These are phyloP conservation scores for Cercospora brassicicola DNA, from an alignment of 2,329 filamentous ascomycete species.

Conservation along the genomic window DNA sequence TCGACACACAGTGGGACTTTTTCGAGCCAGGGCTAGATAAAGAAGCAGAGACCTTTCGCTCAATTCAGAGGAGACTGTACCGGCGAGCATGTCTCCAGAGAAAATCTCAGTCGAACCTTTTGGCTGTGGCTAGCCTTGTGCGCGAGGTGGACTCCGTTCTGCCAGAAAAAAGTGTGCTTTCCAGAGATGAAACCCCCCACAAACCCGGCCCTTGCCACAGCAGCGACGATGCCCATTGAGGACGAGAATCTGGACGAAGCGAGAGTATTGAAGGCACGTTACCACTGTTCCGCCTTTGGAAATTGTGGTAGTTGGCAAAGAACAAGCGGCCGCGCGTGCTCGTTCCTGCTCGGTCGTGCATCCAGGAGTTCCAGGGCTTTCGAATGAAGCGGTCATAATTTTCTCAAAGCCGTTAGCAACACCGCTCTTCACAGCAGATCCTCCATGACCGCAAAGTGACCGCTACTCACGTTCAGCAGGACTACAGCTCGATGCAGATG, in stretches of 20 bases:
- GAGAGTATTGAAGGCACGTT: not conserved
- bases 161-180: not conserved
- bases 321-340: no score
- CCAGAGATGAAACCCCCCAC: no score
- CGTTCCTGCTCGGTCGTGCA: not conserved
- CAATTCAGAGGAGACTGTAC: no score
- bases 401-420: slow-evolving; percentile 1
- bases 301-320: not conserved
- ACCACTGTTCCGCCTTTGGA: not conserved
- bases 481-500: not conserved
- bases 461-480: not conserved
- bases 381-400: slow-evolving; percentile 5
- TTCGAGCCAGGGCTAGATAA: no score
- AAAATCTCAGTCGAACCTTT: not conserved
- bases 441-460: not conserved
- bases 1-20: no score
- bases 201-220: no score
- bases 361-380: not conserved
- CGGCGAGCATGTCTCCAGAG: not conserved
- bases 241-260: not conserved
- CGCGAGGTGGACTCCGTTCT: not conserved
- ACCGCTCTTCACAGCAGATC: not conserved
- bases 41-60: no score
- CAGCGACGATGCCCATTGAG: not conserved
- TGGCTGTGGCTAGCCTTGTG: not conserved